Conservation (phyloP, 1,284 basidiomycete species). For the Athelia sp. region DNA sequence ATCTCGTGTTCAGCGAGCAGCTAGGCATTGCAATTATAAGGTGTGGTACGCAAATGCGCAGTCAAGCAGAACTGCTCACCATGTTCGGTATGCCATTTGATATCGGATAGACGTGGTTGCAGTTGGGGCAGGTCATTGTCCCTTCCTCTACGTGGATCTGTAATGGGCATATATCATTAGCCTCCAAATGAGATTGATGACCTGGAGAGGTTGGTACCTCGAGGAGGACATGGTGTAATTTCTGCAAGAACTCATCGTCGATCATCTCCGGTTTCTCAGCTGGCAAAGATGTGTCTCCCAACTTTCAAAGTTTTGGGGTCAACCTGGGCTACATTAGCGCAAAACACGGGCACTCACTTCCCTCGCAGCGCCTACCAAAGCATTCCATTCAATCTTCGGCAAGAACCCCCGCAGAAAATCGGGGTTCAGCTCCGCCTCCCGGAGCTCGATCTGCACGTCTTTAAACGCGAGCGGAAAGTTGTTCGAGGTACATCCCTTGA, state of each 20-base stretch:
- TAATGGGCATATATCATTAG: no score
- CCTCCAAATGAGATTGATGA: no score
- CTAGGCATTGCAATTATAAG: not conserved
- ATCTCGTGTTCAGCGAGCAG: not conserved
- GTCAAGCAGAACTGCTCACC: slow-evolving; percentile 47
- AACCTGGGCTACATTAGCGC: no score
- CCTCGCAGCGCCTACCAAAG: slow-evolving; percentile 78
- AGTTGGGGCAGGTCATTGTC: slow-evolving; percentile 91
- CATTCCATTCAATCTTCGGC: slow-evolving; percentile 85
- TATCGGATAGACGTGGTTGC: slow-evolving; percentile 87
- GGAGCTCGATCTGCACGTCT: slow-evolving; percentile 80
- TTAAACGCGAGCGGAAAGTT: slow-evolving; percentile 90
- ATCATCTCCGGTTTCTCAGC: slow-evolving; percentile 73
- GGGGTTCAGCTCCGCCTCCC: slow-evolving; percentile 85
- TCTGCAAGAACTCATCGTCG: slow-evolving; percentile 74
- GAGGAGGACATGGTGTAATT: slow-evolving; percentile 88
- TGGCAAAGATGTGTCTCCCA: slow-evolving; percentile 85
- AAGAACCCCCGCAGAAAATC: slow-evolving; percentile 86
- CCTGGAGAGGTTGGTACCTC: no score
- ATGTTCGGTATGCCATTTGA: slow-evolving; percentile 97
- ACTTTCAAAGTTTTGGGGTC: no score
- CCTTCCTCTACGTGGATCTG: slow-evolving; percentile 94
- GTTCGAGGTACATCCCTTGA: slow-evolving; percentile 87
- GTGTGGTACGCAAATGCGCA: not conserved
- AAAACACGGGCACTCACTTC: slow-evolving; percentile 47